phyloP scores from a whole-genome alignment of 164 flowering plant genomes.

The Malania oleifera region DNA sequence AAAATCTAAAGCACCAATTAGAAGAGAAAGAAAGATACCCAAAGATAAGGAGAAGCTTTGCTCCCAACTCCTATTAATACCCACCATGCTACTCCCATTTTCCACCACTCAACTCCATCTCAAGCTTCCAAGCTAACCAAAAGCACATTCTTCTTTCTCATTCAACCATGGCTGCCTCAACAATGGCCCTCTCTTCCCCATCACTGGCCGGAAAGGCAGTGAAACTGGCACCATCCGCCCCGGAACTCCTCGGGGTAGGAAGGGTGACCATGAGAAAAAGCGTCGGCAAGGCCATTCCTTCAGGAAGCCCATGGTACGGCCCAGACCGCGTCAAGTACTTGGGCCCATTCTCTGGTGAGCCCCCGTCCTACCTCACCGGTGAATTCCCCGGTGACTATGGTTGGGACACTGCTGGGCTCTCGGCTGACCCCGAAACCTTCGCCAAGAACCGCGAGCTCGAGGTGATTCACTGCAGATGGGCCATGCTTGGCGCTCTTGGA shows the following conservation, averaged over 20 bases:
- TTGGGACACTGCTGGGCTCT: conserved; percentile 52
- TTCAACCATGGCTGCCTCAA: conserved; percentile 41
- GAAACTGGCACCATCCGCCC: conserved; percentile 24
- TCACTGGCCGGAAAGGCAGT: conserved; percentile 44
- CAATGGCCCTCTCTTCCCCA: conserved; percentile 64
- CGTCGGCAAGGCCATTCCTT: conserved; percentile 18
- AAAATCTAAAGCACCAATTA: conserved; percentile 33
- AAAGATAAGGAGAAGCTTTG: conserved; percentile 17
- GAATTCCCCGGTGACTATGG: conserved; percentile 53
- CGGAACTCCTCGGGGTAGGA: conserved; percentile 27
- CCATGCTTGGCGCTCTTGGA: conserved; percentile 39
- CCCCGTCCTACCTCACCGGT: conserved; percentile 34
- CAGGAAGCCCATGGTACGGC: conserved; percentile 42
- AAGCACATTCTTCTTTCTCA: not conserved
- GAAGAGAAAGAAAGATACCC: conserved; percentile 30
- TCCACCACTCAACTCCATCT: conserved; percentile 9
- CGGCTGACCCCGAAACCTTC: conserved; percentile 48
- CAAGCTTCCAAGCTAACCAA: not conserved
- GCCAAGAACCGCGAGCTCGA: conserved; percentile 39
- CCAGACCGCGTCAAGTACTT: conserved; percentile 39
- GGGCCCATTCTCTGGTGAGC: conserved; percentile 41
- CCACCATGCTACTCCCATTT: not conserved
- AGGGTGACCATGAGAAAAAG: conserved; percentile 39
- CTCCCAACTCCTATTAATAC: conserved; percentile 7
- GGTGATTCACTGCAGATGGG: conserved; percentile 38